Conservation (phyloP, 306 rosid species). For the Cucurbita maxima region DNA sequence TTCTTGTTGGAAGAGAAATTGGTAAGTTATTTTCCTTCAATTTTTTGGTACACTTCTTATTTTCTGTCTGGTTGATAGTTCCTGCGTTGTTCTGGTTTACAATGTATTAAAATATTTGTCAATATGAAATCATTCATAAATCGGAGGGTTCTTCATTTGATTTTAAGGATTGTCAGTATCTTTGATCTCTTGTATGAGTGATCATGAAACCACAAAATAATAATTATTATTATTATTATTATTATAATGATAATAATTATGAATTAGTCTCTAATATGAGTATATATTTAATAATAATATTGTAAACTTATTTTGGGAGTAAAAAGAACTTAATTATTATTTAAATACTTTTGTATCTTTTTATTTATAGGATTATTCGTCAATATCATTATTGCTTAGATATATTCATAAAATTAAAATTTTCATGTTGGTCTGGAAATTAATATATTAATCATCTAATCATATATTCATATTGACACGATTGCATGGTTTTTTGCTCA, state of each 20-base stretch:
- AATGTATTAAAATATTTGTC: background rate
- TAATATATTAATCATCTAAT: background rate
- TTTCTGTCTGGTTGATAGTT: background rate
- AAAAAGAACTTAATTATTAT: background rate
- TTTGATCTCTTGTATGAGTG: background rate
- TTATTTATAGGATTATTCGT: no score
- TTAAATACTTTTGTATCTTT: no score
- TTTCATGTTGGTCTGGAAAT: background rate
- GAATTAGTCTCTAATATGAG: no score
- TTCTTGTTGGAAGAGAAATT: slow-evolving; percentile 69
- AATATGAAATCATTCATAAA: background rate
- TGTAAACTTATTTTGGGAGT: no score
- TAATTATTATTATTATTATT: no score
- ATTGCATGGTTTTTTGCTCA: background rate
- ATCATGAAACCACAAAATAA: background rate
- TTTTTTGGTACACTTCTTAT: background rate
- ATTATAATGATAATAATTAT: no score
- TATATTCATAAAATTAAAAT: background rate
- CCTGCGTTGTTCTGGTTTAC: background rate
- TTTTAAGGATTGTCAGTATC: background rate
- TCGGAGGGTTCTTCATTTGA: background rate
- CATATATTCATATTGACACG: background rate
- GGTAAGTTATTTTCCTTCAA: slow-evolving; percentile 25
- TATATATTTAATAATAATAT: no score
- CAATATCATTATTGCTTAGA: background rate